Evolutionary conservation across 495 filamentous ascomycete genomes (phyloP), one percentile per base, ranked within the genome.

Genomic region (Parmelia sp.): DNA sequence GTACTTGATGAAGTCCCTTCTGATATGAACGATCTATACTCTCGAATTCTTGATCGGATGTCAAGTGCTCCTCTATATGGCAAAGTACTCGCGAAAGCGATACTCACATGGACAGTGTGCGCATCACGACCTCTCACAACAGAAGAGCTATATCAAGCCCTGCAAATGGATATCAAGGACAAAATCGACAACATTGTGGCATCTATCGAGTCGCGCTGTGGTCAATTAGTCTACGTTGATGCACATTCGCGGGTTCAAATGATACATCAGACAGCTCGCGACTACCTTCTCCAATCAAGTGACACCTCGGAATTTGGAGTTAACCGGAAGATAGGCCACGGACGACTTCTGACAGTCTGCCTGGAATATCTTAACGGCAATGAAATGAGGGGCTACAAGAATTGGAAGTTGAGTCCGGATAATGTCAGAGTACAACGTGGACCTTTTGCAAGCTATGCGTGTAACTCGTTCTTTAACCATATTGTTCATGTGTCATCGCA

Each of bases 21-120:
- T 21, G 74, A 70, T 40, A 78, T 78, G 76, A 67, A 74, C 19
- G 44, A 51, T 7, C 60, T 77, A 0, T 78, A 75, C 62, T 27
- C 61, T 8, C 65, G 70, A 44, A 73, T 66, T 15, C 63, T 76
- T 1, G 65, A 70, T n/a, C 36, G n/a, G 5, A 71, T 78, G 53
- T 68, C 66, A 14, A 39, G 60, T 27, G 53, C 37, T 19, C 40
- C 47, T 3, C 27, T 55, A 12, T 69, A 70, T n/a, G 70, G 66
- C 27, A 71, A 70, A 51, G 49, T 61, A 27, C 65, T 77, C 35
- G 70, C 70, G 12, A 67, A 70, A 62, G 63, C 71, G 1, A 73
- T 78, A 33, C 67, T 78, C 2, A 68, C 60, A n/a, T 78, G 76
- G 76, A 62, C 66, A 3, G 49, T 71, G 23, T 77, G 69, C 40